Conservation (phyloP, 1,284 basidiomycete genomes). For the Microbotryomycetes sp. region DNA sequence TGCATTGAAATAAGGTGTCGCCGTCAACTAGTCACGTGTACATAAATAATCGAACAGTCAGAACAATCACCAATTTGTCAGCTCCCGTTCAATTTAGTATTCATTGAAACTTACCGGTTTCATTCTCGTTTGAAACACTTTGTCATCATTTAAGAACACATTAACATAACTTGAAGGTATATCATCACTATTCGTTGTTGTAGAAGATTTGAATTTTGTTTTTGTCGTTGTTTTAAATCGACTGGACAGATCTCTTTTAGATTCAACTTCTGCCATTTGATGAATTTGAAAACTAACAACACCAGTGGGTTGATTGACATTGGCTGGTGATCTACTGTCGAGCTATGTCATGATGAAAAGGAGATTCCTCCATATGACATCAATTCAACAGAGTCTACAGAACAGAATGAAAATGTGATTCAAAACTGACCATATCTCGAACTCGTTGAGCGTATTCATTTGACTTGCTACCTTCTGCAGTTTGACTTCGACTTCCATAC, state of each 20-base stretch:
- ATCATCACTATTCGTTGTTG: slow-evolving; percentile 5
- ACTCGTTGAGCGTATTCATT: not conserved
- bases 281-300: slow-evolving; percentile 30
- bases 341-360: no score
- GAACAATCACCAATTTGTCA: not conserved
- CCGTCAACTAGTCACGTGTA: no score
- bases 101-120: slow-evolving; percentile 15
- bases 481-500: not conserved
- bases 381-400: no score
- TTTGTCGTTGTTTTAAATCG: not conserved
- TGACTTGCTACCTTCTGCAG: not conserved
- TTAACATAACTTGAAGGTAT: slow-evolving; percentile 27
- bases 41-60: no score
- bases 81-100: not conserved
- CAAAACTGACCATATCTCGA: not conserved
- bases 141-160: slow-evolving; percentile 25
- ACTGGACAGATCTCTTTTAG: slow-evolving; percentile 1
- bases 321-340: slow-evolving; percentile 13
- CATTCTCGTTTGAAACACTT: slow-evolving; percentile 18
- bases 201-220: not conserved
- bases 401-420: no score
- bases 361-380: no score
- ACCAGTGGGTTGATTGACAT: slow-evolving; percentile 17
- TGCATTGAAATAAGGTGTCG: slow-evolving; percentile 27
- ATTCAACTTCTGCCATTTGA: slow-evolving; percentile 24